phyloP scores from a whole-genome alignment of 2,329 filamentous ascomycete genomes.

The Cladobotryum mycophilum region DNA sequence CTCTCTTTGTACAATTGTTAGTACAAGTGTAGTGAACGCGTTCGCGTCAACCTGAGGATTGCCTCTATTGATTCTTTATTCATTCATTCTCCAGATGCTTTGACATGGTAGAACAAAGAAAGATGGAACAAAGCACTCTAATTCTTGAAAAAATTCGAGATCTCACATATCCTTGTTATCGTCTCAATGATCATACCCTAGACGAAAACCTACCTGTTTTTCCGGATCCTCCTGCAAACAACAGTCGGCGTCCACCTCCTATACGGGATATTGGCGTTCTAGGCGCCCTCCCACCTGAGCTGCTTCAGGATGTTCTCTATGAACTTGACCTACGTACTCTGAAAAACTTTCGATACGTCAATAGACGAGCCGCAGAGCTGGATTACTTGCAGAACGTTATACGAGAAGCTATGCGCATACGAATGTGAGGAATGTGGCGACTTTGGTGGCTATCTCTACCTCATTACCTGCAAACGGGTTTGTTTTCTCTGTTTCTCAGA shows the following conservation, averaged over 20 bases:
- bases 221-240: neutral
- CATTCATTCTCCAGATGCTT: too few species aligned
- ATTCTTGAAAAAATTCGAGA: neutral
- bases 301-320: neutral
- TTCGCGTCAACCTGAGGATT: too few species aligned
- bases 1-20: too few species aligned
- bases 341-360: neutral
- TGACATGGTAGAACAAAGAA: too few species aligned
- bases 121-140: neutral
- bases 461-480: conserved; percentile 1
- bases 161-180: neutral
- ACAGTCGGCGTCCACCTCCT: neutral
- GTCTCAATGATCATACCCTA: neutral
- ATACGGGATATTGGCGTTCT: neutral
- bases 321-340: neutral
- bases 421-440: neutral
- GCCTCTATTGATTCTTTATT: too few species aligned
- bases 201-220: neutral
- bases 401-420: neutral
- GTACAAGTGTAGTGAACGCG: too few species aligned
- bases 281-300: neutral
- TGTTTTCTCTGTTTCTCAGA: neutral
- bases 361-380: neutral
- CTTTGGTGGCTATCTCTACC: conserved; percentile 2
- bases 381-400: neutral